Percentiles rank a stretch among this genome's conserved stretches.
phyloP scores from a whole-genome alignment of 768 basidiomycete genomes.

The Lentinula lateritia region DNA sequence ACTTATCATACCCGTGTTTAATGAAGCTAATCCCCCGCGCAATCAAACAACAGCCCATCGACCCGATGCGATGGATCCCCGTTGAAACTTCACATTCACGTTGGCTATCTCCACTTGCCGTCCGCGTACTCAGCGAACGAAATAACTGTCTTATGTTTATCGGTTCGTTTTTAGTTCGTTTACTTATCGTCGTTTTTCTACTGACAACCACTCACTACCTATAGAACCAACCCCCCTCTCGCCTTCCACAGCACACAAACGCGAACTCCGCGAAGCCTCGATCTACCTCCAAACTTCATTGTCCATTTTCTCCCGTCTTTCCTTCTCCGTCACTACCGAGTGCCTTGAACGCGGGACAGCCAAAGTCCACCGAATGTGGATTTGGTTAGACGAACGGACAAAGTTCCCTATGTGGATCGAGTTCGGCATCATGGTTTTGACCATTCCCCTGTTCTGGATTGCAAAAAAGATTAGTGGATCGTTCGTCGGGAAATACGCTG shows the following conservation, averaged over 20 bases:
- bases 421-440: not conserved
- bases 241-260: not conserved
- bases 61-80: slow-evolving; percentile 1
- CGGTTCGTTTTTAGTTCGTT: not conserved
- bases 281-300: slow-evolving; percentile 1
- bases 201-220: not conserved
- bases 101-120: not conserved
- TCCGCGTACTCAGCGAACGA: not conserved
- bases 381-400: not conserved
- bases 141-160: not conserved
- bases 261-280: slow-evolving; percentile 3
- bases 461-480: not conserved
- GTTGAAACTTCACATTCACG: not conserved
- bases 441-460: not conserved
- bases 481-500: not conserved
- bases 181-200: not conserved
- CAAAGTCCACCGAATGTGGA: not conserved
- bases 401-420: not conserved
- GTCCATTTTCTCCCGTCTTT: not conserved
- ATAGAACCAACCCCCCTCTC: not conserved
- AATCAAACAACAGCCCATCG: not conserved
- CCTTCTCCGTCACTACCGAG: not conserved
- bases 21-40: not conserved
- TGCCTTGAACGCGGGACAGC: not conserved
- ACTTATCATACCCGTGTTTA: not conserved